phyloP scores from a whole-genome alignment of 2,329 filamentous ascomycete genomes.

The Calonectria montana region DNA sequence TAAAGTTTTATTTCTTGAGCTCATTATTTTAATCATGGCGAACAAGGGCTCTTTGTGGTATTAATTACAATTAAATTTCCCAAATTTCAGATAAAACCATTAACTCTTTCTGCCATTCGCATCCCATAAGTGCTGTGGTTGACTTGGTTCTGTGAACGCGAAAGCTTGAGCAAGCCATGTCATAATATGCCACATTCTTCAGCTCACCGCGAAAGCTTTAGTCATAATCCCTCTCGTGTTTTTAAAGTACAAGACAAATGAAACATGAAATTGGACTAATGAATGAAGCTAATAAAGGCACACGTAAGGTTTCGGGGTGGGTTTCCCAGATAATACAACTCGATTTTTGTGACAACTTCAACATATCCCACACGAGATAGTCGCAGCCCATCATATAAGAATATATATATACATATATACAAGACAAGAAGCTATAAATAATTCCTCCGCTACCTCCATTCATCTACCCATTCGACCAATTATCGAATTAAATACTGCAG shows the following conservation, averaged over 20 bases:
- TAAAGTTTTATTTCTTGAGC: too few species aligned
- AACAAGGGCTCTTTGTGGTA: too few species aligned
- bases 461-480: neutral
- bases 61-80: too few species aligned
- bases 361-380: neutral
- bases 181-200: too few species aligned
- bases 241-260: neutral
- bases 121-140: too few species aligned
- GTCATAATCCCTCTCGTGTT: neutral
- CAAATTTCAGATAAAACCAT: too few species aligned
- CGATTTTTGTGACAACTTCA: conserved; percentile 3
- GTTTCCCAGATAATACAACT: neutral
- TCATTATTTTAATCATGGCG: too few species aligned
- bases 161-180: too few species aligned
- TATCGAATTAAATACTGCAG: neutral
- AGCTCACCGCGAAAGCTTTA: neutral
- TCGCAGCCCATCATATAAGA: neutral
- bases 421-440: neutral
- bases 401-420: conserved; percentile 18
- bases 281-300: neutral
- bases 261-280: neutral
- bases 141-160: too few species aligned
- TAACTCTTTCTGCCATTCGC: too few species aligned
- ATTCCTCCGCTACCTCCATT: neutral
- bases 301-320: too few species aligned